Conservation (phyloP, 805 yeast species). For the Pichia californica region DNA sequence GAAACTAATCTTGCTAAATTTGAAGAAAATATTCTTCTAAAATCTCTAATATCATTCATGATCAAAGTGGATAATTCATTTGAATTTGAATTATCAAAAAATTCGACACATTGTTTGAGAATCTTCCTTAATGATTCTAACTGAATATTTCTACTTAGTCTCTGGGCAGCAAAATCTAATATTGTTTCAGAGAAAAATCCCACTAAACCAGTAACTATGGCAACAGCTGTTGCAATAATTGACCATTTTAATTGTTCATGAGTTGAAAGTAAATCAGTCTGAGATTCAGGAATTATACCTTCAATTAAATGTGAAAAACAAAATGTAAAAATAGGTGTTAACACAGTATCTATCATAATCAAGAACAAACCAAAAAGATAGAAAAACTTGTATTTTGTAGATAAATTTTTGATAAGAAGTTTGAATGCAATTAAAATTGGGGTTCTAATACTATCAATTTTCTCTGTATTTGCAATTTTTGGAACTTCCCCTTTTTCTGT, state of each 20-base stretch:
- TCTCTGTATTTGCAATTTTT: constrained; percentile 9
- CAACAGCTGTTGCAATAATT: constrained; percentile 51
- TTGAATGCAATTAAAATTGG: constrained; percentile 10
- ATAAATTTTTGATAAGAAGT: constrained; percentile 3
- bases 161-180: constrained; percentile 57
- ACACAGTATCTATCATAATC: constrained; percentile 52
- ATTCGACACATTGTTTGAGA: constrained; percentile 43
- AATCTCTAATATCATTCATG: constrained; percentile 76
- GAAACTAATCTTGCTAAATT: constrained; percentile 51
- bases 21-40: constrained; percentile 57
- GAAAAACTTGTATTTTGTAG: constrained; percentile 14
- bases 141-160: constrained; percentile 56
- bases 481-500: not conserved
- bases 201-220: constrained; percentile 55
- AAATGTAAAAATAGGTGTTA: constrained; percentile 74
- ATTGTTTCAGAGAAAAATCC: constrained; percentile 44
- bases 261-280: constrained; percentile 21
- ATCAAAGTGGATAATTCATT: constrained; percentile 59
- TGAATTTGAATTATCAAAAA: constrained; percentile 42
- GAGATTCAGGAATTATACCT: constrained; percentile 48
- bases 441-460: not conserved
- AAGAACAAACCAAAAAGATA: constrained; percentile 45
- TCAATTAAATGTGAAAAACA: constrained; percentile 64
- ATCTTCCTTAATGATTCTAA: constrained; percentile 41
- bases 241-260: constrained; percentile 57